These are phyloP conservation scores for Centella asiatica DNA, from an alignment of 129 eudicot species.

Conservation along the genomic window DNA sequence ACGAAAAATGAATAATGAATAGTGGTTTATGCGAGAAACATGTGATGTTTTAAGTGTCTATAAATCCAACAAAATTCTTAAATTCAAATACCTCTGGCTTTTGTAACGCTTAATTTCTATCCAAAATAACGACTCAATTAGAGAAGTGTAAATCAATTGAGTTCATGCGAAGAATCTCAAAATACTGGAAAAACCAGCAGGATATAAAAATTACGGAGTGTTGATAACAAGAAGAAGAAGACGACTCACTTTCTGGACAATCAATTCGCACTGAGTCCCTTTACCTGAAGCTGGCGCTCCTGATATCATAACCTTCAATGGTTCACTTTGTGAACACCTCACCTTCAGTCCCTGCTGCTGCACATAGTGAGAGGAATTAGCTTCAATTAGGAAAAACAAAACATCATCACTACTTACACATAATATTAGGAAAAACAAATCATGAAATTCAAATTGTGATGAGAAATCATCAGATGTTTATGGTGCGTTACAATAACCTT, in stretches of 20 bases:
- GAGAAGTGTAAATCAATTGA: too few relatives aligned
- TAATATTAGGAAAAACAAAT: not conserved
- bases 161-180: too few relatives aligned
- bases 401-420: not conserved
- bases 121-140: too few relatives aligned
- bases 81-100: too few relatives aligned
- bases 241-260: constrained; percentile 53
- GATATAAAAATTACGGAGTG: not conserved
- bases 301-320: constrained; percentile 86
- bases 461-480: not conserved
- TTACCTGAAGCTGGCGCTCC: constrained; percentile 98
- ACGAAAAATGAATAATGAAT: too few relatives aligned
- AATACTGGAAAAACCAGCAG: not conserved
- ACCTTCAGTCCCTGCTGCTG: constrained; percentile 51
- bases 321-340: constrained; percentile 51
- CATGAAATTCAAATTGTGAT: not conserved
- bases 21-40: too few relatives aligned
- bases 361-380: not conserved
- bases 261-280: constrained; percentile 95
- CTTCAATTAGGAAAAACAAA: not conserved
- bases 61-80: too few relatives aligned
- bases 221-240: not conserved
- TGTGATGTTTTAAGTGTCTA: too few relatives aligned
- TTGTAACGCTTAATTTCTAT: too few relatives aligned
- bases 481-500: constrained; percentile 31